Conservation (phyloP, 2,329 filamentous ascomycete species). For the Sporothrix brasiliensis region DNA sequence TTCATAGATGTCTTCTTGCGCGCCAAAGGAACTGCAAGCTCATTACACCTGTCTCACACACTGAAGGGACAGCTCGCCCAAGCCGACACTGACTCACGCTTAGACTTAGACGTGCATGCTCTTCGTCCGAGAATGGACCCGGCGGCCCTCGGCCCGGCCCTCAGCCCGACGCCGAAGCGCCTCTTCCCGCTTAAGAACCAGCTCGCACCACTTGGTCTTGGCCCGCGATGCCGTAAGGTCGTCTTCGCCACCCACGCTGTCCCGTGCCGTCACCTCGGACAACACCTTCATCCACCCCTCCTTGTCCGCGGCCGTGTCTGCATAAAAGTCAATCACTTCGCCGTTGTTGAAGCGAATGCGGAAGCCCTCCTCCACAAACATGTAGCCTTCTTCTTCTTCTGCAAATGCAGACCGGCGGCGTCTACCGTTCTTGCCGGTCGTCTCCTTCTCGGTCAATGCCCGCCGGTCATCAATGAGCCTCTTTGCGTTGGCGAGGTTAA, state of each 20-base stretch:
- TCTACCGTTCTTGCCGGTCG: slow-evolving; percentile 71
- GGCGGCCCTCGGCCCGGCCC: slow-evolving; percentile 42
- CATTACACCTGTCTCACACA: background rate
- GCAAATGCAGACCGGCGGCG: slow-evolving; percentile 93
- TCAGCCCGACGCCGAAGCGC: slow-evolving; percentile 59
- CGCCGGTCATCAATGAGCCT: slow-evolving; percentile 92
- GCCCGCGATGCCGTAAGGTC: slow-evolving; percentile 48
- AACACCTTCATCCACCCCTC: slow-evolving; percentile 94
- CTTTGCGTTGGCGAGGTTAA: slow-evolving; percentile 90
- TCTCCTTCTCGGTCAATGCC: slow-evolving; percentile 80
- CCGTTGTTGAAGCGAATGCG: slow-evolving; percentile 98
- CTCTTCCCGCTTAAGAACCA: slow-evolving; percentile 67
- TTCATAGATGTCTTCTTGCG: slow-evolving; percentile 25
- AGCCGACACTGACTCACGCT: slow-evolving; percentile 35
- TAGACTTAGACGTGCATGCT: slow-evolving; percentile 58
- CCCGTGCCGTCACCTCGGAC: slow-evolving; percentile 67
- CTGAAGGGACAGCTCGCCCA: background rate
- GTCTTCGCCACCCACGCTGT: slow-evolving; percentile 48
- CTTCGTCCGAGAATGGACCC: slow-evolving; percentile 61
- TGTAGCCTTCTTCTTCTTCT: slow-evolving; percentile 98
- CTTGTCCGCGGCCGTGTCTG: slow-evolving; percentile 83
- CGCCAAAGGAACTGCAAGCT: background rate
- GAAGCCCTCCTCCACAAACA: slow-evolving; percentile 99
- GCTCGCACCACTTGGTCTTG: slow-evolving; percentile 67
- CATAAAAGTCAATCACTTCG: slow-evolving; percentile 98